Conservation (phyloP, 306 rosid species). For the Prunus dulcis region DNA sequence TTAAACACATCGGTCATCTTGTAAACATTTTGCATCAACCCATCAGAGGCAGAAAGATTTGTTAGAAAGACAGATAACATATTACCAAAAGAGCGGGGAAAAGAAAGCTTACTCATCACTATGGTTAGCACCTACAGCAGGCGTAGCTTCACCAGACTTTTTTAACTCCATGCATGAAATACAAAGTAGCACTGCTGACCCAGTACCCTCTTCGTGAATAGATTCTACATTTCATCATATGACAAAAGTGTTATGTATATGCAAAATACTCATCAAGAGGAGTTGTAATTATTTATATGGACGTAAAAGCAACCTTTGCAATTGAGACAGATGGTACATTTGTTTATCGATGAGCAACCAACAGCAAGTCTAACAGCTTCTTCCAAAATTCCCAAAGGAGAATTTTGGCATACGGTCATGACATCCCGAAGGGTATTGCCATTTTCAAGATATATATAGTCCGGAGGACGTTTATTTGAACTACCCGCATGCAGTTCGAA, state of each 20-base stretch:
- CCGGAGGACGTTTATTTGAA: constrained; percentile 78
- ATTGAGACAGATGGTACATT: constrained; percentile 56
- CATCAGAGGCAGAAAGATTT: background rate
- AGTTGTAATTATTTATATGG: constrained; percentile 4
- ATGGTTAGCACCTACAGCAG: constrained; percentile 20
- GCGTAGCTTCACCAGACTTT: constrained; percentile 28
- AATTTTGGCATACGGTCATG: constrained; percentile 51
- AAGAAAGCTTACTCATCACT: constrained; percentile 18
- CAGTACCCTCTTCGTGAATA: constrained; percentile 27
- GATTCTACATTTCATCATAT: constrained; percentile 31
- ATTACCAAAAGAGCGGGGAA: background rate
- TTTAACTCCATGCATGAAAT: constrained; percentile 47
- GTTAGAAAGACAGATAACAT: background rate
- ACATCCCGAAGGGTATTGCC: constrained; percentile 75
- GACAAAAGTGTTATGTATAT: background rate
- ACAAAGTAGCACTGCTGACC: constrained; percentile 55
- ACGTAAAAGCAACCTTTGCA: constrained; percentile 66
- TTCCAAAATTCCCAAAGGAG: constrained; percentile 46
- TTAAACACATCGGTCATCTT: background rate
- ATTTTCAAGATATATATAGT: constrained; percentile 65
- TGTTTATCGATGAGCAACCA: constrained; percentile 49
- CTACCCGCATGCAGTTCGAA: constrained; percentile 95
- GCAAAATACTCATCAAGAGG: background rate
- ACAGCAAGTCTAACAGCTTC: constrained; percentile 49
- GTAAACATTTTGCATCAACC: background rate